phyloP scores from a whole-genome alignment of 495 filamentous ascomycete species.

The Antarctomyces pellizariae region DNA sequence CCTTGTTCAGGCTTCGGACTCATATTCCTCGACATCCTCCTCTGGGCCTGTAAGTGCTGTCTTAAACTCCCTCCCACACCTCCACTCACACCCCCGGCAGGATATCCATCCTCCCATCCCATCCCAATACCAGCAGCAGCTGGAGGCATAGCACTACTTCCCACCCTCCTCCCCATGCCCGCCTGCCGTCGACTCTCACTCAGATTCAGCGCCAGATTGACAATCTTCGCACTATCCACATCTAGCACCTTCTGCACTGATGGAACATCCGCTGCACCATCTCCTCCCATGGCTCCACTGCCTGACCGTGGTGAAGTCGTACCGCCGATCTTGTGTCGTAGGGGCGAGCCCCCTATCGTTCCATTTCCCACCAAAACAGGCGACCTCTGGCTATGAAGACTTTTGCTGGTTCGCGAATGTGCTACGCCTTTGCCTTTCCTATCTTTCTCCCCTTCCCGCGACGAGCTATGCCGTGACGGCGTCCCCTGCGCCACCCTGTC shows the following conservation, averaged over 20 bases:
- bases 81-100: too few species aligned
- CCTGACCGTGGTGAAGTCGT: background rate
- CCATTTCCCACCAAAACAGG: constrained; percentile 5
- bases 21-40: constrained; percentile 29
- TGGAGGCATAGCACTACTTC: constrained; percentile 26
- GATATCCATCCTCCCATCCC: too few species aligned
- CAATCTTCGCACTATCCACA: constrained; percentile 62
- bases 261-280: constrained; percentile 1
- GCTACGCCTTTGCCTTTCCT: constrained; percentile 6
- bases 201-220: constrained; percentile 70
- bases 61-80: constrained; percentile 32
- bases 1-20: constrained; percentile 28
- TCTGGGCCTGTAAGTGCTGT: constrained; percentile 41
- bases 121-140: constrained; percentile 20
- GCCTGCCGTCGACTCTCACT: constrained; percentile 58
- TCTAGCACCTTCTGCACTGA: constrained; percentile 19
- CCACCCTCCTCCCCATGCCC: constrained; percentile 25
- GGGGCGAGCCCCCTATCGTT: constrained; percentile 7
- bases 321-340: constrained; percentile 3
- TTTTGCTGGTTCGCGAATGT: constrained; percentile 8
- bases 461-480: background rate
- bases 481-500: background rate
- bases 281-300: background rate
- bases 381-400: constrained; percentile 6
- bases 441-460: constrained; percentile 7